Conservation (phyloP, 257 asterid species). For the Paraleonurus japonicus region DNA sequence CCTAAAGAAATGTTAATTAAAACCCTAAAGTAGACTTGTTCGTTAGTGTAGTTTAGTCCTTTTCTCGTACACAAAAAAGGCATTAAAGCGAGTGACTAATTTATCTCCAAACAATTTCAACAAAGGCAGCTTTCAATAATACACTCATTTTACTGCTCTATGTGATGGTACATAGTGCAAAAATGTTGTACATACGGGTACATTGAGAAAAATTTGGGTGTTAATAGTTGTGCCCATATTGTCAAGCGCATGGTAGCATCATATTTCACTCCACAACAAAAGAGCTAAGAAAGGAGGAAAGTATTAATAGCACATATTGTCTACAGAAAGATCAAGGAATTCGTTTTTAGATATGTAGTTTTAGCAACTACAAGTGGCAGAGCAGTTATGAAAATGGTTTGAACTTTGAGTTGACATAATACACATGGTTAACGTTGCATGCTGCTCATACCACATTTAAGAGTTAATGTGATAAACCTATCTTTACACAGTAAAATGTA, state of each 20-base stretch:
- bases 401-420: neutral
- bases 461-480: neutral
- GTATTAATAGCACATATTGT: neutral
- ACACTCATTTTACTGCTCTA: too few species aligned
- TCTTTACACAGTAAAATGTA: neutral
- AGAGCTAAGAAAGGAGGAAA: neutral
- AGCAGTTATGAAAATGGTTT: neutral
- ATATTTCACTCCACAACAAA: neutral
- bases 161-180: too few species aligned
- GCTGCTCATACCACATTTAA: neutral
- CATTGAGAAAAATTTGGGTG: too few species aligned
- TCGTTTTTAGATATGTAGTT: neutral
- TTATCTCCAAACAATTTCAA: neutral
- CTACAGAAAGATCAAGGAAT: neutral
- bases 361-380: neutral
- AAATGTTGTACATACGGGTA: too few species aligned
- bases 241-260: neutral
- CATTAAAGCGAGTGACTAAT: neutral
- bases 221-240: too few species aligned
- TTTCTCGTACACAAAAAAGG: neutral
- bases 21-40: neutral
- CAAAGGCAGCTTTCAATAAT: too few species aligned
- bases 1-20: too few species aligned
- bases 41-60: neutral
- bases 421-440: constrained; percentile 5